These are phyloP conservation scores for Globisporangium nodosum DNA, from an alignment of 352 stramenopile species.

Conservation along the genomic window DNA sequence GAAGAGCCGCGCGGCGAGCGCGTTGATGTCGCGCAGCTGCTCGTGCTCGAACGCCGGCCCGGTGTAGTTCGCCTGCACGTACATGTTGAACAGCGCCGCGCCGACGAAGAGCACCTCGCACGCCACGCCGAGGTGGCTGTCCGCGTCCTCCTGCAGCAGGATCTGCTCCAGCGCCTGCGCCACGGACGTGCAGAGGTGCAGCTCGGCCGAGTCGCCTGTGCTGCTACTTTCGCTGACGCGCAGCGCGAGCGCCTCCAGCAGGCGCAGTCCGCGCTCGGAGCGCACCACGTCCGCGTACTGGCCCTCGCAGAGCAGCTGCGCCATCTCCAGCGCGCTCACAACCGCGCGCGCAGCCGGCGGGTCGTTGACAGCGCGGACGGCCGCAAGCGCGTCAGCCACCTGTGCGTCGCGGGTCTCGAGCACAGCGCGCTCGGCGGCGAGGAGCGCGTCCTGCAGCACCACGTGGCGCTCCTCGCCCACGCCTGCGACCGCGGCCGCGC, in stretches of 20 bases:
- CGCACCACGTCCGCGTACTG: constrained; percentile 58
- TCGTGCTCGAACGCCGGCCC: constrained; percentile 60
- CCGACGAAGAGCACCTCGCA: constrained; percentile 63
- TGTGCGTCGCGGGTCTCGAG: constrained; percentile 40
- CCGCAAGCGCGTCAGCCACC: constrained; percentile 19
- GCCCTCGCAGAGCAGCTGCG: constrained; percentile 50
- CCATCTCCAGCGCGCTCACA: constrained; percentile 32
- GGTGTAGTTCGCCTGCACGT: constrained; percentile 81
- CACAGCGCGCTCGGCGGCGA: constrained; percentile 47
- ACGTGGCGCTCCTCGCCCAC: constrained; percentile 30
- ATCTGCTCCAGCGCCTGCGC: constrained; percentile 34
- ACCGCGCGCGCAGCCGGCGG: constrained; percentile 5
- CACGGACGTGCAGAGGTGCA: constrained; percentile 46
- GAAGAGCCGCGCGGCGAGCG: constrained; percentile 28
- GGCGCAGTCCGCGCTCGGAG: constrained; percentile 21
- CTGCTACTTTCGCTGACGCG: constrained; percentile 4
- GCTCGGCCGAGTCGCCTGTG: constrained; percentile 18
- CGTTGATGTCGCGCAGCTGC: constrained; percentile 41
- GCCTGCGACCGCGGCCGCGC: constrained; percentile 31
- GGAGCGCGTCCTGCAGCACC: constrained; percentile 27
- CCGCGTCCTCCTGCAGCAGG: constrained; percentile 22
- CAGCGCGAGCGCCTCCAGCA: constrained; percentile 23
- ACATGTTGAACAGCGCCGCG: constrained; percentile 67
- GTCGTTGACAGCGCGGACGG: constrained; percentile 1
- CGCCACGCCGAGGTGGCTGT: constrained; percentile 27